These are phyloP conservation scores for Xylaria venustula DNA, from an alignment of 495 filamentous ascomycete genomes.

Conservation along the genomic window DNA sequence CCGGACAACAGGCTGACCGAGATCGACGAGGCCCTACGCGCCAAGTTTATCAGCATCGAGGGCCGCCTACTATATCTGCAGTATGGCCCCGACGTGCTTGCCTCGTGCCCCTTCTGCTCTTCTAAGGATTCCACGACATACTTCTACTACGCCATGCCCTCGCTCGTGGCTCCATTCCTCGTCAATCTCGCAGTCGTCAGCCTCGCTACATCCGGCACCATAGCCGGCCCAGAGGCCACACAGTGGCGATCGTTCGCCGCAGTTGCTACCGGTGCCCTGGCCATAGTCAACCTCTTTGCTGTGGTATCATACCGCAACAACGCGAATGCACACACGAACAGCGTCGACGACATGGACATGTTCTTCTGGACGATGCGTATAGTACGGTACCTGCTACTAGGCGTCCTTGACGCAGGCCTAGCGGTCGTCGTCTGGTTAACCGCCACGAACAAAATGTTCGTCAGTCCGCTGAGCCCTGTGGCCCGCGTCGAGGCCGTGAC, in stretches of 20 bases:
- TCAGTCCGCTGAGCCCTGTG: slow-evolving; percentile 40
- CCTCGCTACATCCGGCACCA: slow-evolving; percentile 53
- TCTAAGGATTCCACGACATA: slow-evolving; percentile 69
- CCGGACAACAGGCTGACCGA: slow-evolving; percentile 53
- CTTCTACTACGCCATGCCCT: slow-evolving; percentile 77
- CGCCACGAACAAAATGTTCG: slow-evolving; percentile 67
- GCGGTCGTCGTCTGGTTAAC: slow-evolving; percentile 69
- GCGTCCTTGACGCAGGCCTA: slow-evolving; percentile 54
- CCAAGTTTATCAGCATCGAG: slow-evolving; percentile 66
- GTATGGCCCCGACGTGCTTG: slow-evolving; percentile 70
- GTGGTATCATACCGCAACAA: slow-evolving; percentile 52
- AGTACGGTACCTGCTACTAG: slow-evolving; percentile 58
- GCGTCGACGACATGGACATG: slow-evolving; percentile 63
- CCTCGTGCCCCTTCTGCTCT: slow-evolving; percentile 79
- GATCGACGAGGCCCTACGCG: slow-evolving; percentile 61
- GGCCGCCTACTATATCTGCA: slow-evolving; percentile 78
- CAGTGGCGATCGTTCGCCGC: slow-evolving; percentile 71
- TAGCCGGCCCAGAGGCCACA: slow-evolving; percentile 53
- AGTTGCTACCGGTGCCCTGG: slow-evolving; percentile 58
- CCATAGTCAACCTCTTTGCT: slow-evolving; percentile 62
- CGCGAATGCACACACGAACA: slow-evolving; percentile 49
- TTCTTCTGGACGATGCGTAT: slow-evolving; percentile 68
- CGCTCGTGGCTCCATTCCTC: slow-evolving; percentile 72
- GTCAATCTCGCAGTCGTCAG: slow-evolving; percentile 69
- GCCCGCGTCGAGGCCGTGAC: slow-evolving; percentile 46